Base-by-base conservation (phyloP, 768 basidiomycete genomes). In the Boletus edulis region DNA sequence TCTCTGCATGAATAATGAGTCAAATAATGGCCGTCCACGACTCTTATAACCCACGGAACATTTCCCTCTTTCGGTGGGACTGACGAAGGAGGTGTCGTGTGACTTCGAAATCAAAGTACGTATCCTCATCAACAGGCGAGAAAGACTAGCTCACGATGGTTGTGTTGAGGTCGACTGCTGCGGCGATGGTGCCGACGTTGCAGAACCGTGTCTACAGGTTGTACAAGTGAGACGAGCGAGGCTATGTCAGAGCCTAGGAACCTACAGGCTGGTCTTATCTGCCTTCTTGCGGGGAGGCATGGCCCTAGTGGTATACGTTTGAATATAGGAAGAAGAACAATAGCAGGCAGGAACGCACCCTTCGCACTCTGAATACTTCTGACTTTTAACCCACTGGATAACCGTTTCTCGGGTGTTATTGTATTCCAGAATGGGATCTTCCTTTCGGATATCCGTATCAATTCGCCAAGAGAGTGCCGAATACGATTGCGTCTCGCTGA, bases 401-500 rank as follows among this genome's bases (percentile, higher is more conserved):
- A 57, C 31, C 44, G 10, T 34, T 13, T 57, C 51, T 39, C 46
- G 46, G 14, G 8, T 20, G 3, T 8, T 20, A n/a, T 45, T n/a
- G 2, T 24, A 32, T 44, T 14, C 34, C 34, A 34, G 4, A 34
- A 34, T 34, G 34, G 34, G 34, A 34, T 34, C 34, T 15, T 35
- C 29, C 14, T 31, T 18, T 13, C 20, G 41, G 18, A 7, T 12
- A 20, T 46, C 44, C 3, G 57, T 58, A 38, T 58, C 53, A n/a
- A 58, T 55, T 29, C 57, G 48, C 57, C 57, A 58, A 18, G 54
- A 37, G 5, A 46, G 48, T 12, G 57, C 8, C 10, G 57, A 37
- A 50, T 37, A 13, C 0, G 43, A 55, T 38, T 3, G 32, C 4
- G 22, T 50, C 31, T 32, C 34, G 15, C 35, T 31, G 43, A 55